Evolutionary conservation across 2,329 filamentous ascomycete species (phyloP).

Genomic region (Sclerotiophoma versabilis): DNA sequence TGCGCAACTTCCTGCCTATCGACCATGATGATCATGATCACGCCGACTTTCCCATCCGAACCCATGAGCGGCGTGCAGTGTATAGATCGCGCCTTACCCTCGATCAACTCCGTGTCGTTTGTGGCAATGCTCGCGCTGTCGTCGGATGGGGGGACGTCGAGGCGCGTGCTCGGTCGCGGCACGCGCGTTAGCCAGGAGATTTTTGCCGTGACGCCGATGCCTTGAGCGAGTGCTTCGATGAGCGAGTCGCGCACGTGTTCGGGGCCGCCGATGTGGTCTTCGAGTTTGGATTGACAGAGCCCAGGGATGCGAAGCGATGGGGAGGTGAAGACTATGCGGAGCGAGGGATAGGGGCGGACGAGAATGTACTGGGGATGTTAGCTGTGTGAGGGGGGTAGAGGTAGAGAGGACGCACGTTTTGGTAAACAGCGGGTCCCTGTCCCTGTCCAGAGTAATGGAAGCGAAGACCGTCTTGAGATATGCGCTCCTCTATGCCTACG

Average conservation of each 20-base stretch:
- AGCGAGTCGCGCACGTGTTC: slow-evolving; percentile 59
- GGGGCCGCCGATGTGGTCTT: slow-evolving; percentile 56
- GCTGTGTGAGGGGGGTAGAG: background rate
- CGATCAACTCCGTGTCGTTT: slow-evolving; percentile 16
- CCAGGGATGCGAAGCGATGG: slow-evolving; percentile 55
- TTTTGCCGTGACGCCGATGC: slow-evolving; percentile 75
- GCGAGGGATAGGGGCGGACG: slow-evolving; percentile 55
- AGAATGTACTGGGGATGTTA: slow-evolving; percentile 51
- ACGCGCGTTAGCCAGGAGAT: slow-evolving; percentile 64
- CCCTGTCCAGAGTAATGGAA: slow-evolving; percentile 48
- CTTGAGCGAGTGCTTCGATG: slow-evolving; percentile 66
- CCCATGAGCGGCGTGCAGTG: slow-evolving; percentile 76
- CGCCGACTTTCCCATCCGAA: slow-evolving; percentile 69
- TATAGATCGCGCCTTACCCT: slow-evolving; percentile 73
- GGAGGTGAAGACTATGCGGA: slow-evolving; percentile 57
- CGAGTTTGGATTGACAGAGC: slow-evolving; percentile 54
- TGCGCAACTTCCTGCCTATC: slow-evolving; percentile 60
- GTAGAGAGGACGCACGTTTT: slow-evolving; percentile 55
- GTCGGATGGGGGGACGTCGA: background rate
- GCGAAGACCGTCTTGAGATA: slow-evolving; percentile 36
- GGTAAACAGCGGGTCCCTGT: slow-evolving; percentile 63
- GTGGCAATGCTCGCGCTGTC: slow-evolving; percentile 12
- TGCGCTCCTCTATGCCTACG: slow-evolving; percentile 49
- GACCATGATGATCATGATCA: slow-evolving; percentile 78
- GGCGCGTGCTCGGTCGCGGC: background rate